Evolutionary conservation across 305 asterid genomes (phyloP), one percentile per base, ranked within the genome.

Genomic region (Fraxinus floribunda): DNA sequence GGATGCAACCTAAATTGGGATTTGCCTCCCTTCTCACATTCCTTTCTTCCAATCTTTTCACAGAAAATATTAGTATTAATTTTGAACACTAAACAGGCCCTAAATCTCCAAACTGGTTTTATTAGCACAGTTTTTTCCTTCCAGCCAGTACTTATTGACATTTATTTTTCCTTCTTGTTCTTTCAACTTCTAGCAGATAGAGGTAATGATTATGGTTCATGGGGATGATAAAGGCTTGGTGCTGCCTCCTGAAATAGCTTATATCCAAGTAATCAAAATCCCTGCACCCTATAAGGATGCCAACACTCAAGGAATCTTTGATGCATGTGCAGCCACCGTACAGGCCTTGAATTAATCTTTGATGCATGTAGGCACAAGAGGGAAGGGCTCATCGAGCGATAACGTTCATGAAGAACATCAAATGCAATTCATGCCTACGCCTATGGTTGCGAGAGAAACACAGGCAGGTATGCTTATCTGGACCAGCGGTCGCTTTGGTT

Each of bases 221-320:
- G 97, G 99, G 66, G 99, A 95, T 83, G 95, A 95, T 81, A 95
- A 93, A 77, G 99, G 98, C 46, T 87, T 95, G 90, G 97, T 95
- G 77, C 88, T 95, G 84, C 99, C 99, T 85, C 99, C 99, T 80
- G 94, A 92, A 91, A 93, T 93, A 75, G 94, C 98, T 83, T 86
- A 95, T 36, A 57, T 87, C 80, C 99, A 94, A 90, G 94, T 90
- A 24, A 83, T 95, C 74, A 97, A 93, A 75, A 84, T 95, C 72
- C 97, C 97, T 13, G 98, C 92, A 75, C 97, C 98, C 41, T 95
- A 91, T 83, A 95, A 94, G 87, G 95, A 93, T 87, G 98, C 97
- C 70, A 87, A 93, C 90, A 93, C 91, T 81, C 88, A 91, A 86
- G 97, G 92, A 10, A 93, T 95, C 38, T 85, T 81, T 78, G 97